Evolutionary conservation across 1,284 basidiomycete species (phyloP).

Genomic region (Porogramme epimiltina): DNA sequence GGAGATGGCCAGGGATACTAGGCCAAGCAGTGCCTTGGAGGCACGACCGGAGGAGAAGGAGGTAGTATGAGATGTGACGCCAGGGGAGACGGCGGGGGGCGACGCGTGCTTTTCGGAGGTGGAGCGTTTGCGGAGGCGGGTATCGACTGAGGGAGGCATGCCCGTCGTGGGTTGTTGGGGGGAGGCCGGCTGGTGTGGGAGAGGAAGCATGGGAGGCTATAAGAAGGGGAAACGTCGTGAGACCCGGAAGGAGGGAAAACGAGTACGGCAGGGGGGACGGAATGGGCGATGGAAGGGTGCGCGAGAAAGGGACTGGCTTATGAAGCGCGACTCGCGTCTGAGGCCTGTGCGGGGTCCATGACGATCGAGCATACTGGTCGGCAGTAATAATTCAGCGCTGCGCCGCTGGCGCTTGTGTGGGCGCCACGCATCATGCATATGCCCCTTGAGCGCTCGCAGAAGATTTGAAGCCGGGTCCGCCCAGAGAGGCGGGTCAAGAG

Average conservation of each 20-base stretch:
- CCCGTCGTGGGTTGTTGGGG: not conserved
- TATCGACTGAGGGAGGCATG: conserved; percentile 22
- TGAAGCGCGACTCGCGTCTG: not conserved
- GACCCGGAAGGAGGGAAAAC: not conserved
- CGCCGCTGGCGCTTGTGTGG: no score
- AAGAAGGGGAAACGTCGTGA: conserved; percentile 13
- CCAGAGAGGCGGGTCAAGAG: not conserved
- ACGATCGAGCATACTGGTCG: no score
- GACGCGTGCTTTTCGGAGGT: conserved; percentile 14
- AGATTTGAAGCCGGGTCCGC: no score
- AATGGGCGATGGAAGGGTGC: not conserved
- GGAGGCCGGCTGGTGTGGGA: not conserved
- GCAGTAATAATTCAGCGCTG: no score
- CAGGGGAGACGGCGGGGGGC: not conserved
- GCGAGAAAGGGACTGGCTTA: not conserved
- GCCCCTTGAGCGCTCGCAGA: no score
- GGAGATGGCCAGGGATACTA: conserved; percentile 18
- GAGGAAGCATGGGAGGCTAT: conserved; percentile 8
- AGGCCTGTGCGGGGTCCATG: conserved; percentile 4
- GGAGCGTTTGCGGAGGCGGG: conserved; percentile 24
- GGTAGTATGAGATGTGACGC: not conserved
- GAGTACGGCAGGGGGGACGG: no score
- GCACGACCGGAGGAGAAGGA: not conserved
- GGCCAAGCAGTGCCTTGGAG: conserved; percentile 6
- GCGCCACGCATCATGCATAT: no score